Percentiles rank a stretch among this genome's conserved stretches.
Evolutionary conservation across 768 basidiomycete genomes (phyloP).

Genomic region (Trametes elegans): DNA sequence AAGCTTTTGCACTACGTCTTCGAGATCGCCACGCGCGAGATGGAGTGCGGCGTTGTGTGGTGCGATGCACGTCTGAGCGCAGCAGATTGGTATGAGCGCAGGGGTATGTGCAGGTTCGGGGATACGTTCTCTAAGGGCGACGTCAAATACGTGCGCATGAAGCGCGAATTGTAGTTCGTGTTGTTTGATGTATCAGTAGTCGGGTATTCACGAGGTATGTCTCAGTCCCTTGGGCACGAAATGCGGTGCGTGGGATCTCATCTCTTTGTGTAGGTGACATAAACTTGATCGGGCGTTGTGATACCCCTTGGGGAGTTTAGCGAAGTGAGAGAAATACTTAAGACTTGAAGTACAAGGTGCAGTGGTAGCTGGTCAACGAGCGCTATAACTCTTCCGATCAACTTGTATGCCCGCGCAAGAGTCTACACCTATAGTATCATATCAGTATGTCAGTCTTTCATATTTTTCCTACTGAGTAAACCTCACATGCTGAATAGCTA

Average conservation of each 20-base stretch:
- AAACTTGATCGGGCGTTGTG: too few species aligned
- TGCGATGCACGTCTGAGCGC: constrained; percentile 54
- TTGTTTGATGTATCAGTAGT: background rate
- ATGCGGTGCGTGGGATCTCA: background rate
- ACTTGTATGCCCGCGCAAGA: too few species aligned
- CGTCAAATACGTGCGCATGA: constrained; percentile 59
- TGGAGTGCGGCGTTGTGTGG: constrained; percentile 46
- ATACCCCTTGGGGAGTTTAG: too few species aligned
- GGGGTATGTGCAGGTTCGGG: constrained; percentile 51
- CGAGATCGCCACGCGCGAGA: constrained; percentile 38
- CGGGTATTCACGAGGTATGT: background rate
- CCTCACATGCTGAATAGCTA: too few species aligned
- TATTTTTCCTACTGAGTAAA: too few species aligned
- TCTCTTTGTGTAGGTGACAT: too few species aligned
- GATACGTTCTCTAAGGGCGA: constrained; percentile 49
- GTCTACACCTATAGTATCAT: too few species aligned
- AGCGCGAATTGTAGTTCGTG: constrained; percentile 25
- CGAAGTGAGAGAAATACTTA: too few species aligned
- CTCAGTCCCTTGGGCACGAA: background rate
- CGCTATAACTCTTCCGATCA: too few species aligned
- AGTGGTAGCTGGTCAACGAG: too few species aligned
- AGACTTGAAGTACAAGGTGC: too few species aligned
- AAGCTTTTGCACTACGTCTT: constrained; percentile 43
- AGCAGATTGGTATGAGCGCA: constrained; percentile 49
- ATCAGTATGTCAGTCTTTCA: too few species aligned